Evolutionary conservation across 345 rosid species (phyloP).

Genomic region (Luvunga scandens): DNA sequence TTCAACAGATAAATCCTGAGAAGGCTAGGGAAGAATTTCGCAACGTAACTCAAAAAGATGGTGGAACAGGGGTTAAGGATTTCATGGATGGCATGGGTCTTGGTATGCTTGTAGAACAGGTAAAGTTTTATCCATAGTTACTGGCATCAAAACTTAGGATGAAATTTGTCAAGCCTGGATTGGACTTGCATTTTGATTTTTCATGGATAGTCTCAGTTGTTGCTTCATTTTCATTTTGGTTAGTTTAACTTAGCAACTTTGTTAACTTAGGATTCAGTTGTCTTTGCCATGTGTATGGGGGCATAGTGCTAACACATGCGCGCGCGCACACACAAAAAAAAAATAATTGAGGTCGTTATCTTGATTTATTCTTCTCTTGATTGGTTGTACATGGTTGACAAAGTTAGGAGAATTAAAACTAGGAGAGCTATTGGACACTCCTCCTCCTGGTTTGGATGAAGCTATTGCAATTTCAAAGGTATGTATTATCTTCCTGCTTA

Average conservation of each 20-base stretch:
- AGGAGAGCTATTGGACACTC: slow-evolving; percentile 91
- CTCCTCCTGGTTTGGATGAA: slow-evolving; percentile 99
- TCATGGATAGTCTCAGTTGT: background rate
- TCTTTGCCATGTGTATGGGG: background rate
- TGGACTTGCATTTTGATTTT: background rate
- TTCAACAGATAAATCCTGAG: slow-evolving; percentile 83
- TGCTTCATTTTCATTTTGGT: background rate
- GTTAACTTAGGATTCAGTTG: background rate
- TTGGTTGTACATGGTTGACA: slow-evolving; percentile 15
- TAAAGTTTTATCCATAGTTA: slow-evolving; percentile 23
- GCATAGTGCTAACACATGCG: background rate
- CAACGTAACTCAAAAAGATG: slow-evolving; percentile 55
- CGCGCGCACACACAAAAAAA: background rate
- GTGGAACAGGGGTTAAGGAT: slow-evolving; percentile 88
- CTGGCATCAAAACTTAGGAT: slow-evolving; percentile 8
- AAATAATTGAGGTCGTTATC: background rate
- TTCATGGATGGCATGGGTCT: slow-evolving; percentile 99
- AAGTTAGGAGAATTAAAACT: slow-evolving; percentile 92
- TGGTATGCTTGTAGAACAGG: slow-evolving; percentile 93
- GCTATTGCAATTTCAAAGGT: slow-evolving; percentile 98
- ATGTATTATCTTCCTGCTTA: slow-evolving; percentile 15
- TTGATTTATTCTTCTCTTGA: slow-evolving; percentile 11
- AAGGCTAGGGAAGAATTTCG: slow-evolving; percentile 96
- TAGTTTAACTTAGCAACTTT: background rate
- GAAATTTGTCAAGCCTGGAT: background rate